These are phyloP conservation scores for Apium graveolens DNA, from an alignment of 129 eudicot species.

Conservation along the genomic window DNA sequence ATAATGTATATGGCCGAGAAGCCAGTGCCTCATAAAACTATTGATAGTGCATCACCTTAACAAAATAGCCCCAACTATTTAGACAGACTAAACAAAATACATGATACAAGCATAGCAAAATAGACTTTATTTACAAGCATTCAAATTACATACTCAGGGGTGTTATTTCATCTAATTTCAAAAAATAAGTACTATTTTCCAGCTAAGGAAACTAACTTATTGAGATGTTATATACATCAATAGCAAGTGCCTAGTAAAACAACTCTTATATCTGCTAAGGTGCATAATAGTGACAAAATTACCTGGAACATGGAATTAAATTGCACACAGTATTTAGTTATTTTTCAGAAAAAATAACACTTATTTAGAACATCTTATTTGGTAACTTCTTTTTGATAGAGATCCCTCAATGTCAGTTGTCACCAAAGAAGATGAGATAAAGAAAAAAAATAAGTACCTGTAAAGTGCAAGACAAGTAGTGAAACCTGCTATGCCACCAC, in stretches of 20 bases:
- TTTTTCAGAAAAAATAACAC: too few relatives aligned
- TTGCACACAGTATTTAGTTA: too few relatives aligned
- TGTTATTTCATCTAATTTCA: too few relatives aligned
- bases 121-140: neutral
- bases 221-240: neutral
- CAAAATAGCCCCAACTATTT: too few relatives aligned
- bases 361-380: neutral
- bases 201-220: neutral
- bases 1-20: too few relatives aligned
- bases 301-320: neutral
- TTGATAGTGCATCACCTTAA: too few relatives aligned
- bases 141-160: neutral
- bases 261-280: neutral
- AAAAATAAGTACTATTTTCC: neutral
- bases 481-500: too few relatives aligned
- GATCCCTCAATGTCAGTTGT: neutral
- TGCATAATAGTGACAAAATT: neutral
- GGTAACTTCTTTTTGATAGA: neutral
- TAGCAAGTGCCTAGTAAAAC: neutral
- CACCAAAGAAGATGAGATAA: neutral
- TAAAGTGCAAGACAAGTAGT: constrained; percentile 58
- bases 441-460: constrained; percentile 30
- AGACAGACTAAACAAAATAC: too few relatives aligned
- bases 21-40: too few relatives aligned
- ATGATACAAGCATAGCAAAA: too few relatives aligned